Percentiles rank a stretch among this genome's conserved stretches.
Conservation (phyloP, 2,329 filamentous ascomycete species). For the Fusarium chlamydosporum region DNA sequence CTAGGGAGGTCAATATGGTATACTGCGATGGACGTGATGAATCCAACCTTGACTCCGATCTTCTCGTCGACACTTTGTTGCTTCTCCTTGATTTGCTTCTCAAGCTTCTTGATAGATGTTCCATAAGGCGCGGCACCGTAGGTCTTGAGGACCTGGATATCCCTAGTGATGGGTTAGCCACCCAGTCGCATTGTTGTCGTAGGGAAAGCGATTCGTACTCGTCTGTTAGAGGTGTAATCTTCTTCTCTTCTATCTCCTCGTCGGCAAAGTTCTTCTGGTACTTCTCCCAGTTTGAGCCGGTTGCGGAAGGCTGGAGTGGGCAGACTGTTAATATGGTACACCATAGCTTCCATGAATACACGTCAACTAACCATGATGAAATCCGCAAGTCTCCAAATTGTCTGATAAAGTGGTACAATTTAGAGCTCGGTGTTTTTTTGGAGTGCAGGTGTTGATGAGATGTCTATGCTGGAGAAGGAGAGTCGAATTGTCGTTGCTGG, state of each 20-base stretch:
- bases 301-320: conserved; percentile 85
- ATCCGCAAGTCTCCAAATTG: conserved; percentile 49
- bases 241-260: conserved; percentile 98
- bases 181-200: neutral
- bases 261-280: conserved; percentile 98
- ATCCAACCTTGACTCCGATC: conserved; percentile 83
- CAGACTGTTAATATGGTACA: conserved; percentile 47
- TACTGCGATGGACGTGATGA: neutral
- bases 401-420: conserved; percentile 3
- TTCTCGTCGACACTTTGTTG: conserved; percentile 99
- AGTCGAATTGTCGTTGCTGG: conserved; percentile 39
- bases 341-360: conserved; percentile 22
- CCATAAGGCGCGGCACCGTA: conserved; percentile 98
- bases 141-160: conserved; percentile 99
- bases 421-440: neutral
- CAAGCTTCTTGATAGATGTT: conserved; percentile 93
- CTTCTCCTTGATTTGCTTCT: conserved; percentile 99
- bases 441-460: conserved; percentile 9
- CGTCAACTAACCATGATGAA: conserved; percentile 60
- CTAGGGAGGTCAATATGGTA: conserved; percentile 60
- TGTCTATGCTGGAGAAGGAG: conserved; percentile 23
- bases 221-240: conserved; percentile 96
- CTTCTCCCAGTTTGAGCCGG: conserved; percentile 96
- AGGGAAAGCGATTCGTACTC: conserved; percentile 74
- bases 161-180: conserved; percentile 68